phyloP scores from a whole-genome alignment of 352 stramenopile species.

The Phytophthora sp. region DNA sequence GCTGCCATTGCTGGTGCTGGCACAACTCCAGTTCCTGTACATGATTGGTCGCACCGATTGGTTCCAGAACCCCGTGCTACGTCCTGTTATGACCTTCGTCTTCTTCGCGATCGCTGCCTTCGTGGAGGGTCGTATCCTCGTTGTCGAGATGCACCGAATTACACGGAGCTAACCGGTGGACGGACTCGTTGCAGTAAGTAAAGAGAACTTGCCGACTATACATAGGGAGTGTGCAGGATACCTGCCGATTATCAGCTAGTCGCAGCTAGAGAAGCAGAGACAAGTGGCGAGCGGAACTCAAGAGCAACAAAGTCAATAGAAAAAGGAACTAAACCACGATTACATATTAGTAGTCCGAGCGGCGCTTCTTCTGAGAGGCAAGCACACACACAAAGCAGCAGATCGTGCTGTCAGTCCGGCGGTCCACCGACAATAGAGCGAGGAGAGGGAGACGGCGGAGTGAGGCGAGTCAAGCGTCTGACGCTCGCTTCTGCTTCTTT shows the following conservation, averaged over 20 bases:
- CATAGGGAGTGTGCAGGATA: slow-evolving; percentile 9
- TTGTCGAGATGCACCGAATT: slow-evolving; percentile 64
- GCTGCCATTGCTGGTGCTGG: slow-evolving; percentile 51
- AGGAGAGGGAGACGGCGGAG: neutral
- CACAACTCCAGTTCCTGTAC: slow-evolving; percentile 67
- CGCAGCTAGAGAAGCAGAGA: slow-evolving; percentile 25
- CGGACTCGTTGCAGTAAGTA: neutral
- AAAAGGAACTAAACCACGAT: slow-evolving; percentile 22
- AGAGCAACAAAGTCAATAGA: slow-evolving; percentile 28
- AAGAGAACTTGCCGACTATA: slow-evolving; percentile 13
- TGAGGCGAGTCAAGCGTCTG: slow-evolving; percentile 3
- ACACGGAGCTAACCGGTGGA: slow-evolving; percentile 41
- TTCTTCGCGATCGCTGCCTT: slow-evolving; percentile 44
- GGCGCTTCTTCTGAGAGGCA: slow-evolving; percentile 59
- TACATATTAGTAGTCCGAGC: slow-evolving; percentile 54
- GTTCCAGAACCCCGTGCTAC: slow-evolving; percentile 81
- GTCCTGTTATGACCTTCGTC: slow-evolving; percentile 67
- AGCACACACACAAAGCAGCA: slow-evolving; percentile 11
- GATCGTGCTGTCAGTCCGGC: slow-evolving; percentile 4
- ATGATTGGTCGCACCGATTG: slow-evolving; percentile 66
- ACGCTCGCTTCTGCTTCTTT: slow-evolving; percentile 30
- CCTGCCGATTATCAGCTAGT: slow-evolving; percentile 21
- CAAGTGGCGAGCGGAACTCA: slow-evolving; percentile 17
- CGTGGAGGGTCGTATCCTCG: slow-evolving; percentile 58
- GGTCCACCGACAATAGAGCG: neutral